These are phyloP conservation scores for Taiozyma sp. DNA, from an alignment of 1,139 yeast genomes.

Conservation along the genomic window DNA sequence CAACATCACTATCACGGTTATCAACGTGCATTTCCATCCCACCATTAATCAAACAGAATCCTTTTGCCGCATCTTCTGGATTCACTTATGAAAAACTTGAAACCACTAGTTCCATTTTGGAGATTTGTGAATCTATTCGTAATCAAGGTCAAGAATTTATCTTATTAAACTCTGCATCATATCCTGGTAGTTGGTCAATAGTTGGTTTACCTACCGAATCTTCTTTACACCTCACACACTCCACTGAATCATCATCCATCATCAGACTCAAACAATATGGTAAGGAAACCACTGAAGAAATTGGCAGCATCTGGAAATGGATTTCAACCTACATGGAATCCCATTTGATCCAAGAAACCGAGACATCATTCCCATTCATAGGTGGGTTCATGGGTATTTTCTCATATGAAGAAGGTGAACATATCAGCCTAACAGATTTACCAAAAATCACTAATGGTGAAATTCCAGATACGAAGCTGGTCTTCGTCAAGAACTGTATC, in stretches of 20 bases:
- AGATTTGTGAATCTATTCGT: constrained; percentile 44
- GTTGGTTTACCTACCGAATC: constrained; percentile 63
- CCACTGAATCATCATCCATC: constrained; percentile 18
- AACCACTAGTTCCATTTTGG: constrained; percentile 23
- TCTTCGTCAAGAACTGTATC: constrained; percentile 65
- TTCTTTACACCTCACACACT: constrained; percentile 65
- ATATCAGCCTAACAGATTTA: constrained; percentile 33
- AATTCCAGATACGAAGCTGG: constrained; percentile 71
- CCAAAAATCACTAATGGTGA: constrained; percentile 28
- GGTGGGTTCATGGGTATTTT: constrained; percentile 88
- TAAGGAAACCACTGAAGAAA: not conserved
- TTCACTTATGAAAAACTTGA: constrained; percentile 1
- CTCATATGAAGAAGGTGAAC: constrained; percentile 81
- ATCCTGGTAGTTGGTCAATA: constrained; percentile 86
- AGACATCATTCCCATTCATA: constrained; percentile 54
- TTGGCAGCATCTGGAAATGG: constrained; percentile 40
- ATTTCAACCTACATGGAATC: constrained; percentile 47
- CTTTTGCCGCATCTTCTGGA: not conserved
- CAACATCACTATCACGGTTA: not conserved
- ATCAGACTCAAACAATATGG: constrained; percentile 13
- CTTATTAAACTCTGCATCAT: constrained; percentile 67
- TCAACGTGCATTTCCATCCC: not conserved
- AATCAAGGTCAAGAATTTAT: constrained; percentile 39
- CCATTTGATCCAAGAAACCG: constrained; percentile 1
- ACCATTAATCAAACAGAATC: constrained; percentile 1